Percentiles rank a stretch among this genome's conserved stretches.
These are phyloP conservation scores for Recurvomyces mirabilis DNA, from an alignment of 495 filamentous ascomycete species.

Conservation along the genomic window DNA sequence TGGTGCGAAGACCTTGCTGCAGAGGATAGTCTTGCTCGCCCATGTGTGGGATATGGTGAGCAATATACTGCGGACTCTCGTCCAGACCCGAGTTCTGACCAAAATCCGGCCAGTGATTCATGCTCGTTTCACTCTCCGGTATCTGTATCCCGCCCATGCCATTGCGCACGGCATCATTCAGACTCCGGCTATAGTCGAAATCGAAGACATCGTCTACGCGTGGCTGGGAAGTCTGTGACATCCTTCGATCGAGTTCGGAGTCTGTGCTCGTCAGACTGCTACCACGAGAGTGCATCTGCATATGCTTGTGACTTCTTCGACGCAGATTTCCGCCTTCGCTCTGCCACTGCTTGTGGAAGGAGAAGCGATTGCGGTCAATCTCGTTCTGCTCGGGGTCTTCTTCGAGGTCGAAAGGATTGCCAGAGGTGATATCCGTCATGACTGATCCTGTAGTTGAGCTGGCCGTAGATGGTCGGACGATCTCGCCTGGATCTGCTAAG, in stretches of 20 bases:
- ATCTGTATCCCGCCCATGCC: conserved; percentile 45
- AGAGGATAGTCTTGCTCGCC: not conserved
- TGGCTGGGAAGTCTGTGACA: not conserved
- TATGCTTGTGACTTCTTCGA: conserved; percentile 4
- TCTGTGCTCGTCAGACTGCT: conserved; percentile 38
- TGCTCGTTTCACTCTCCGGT: conserved; percentile 29
- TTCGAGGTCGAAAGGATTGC: conserved; percentile 35
- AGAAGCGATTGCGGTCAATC: conserved; percentile 15
- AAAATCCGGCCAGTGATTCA: conserved; percentile 42
- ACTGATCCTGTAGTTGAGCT: conserved; percentile 26
- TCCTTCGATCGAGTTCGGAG: conserved; percentile 31
- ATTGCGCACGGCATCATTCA: conserved; percentile 25
- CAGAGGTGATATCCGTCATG: conserved; percentile 25
- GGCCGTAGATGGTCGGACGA: conserved; percentile 28
- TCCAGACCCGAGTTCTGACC: conserved; percentile 20
- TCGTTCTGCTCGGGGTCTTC: conserved; percentile 17
- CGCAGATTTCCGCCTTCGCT: conserved; percentile 19
- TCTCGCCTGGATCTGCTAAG: conserved; percentile 21
- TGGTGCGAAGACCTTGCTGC: not conserved
- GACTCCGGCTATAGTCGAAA: conserved; percentile 21
- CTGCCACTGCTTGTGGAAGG: conserved; percentile 22
- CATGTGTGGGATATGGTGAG: not conserved
- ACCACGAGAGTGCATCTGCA: conserved; percentile 36
- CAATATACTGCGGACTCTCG: conserved; percentile 4
- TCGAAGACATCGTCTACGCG: conserved; percentile 5